Percentiles rank a stretch among this genome's conserved stretches.
Conservation (phyloP, 257 asterid species). For the Plantago major region DNA sequence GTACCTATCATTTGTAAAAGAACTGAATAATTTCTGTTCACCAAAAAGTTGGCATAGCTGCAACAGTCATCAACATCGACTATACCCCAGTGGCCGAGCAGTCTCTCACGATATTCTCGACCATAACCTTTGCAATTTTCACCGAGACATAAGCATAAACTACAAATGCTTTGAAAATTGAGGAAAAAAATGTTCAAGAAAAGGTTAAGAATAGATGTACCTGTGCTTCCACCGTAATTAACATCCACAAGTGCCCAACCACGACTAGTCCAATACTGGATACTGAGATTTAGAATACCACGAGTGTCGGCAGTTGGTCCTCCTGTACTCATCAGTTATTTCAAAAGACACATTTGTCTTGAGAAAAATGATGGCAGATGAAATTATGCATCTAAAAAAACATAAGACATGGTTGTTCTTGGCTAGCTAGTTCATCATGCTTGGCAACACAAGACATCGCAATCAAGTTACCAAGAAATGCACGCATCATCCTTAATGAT, state of each 20-base stretch:
- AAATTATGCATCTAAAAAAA: too few species aligned
- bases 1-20: too few species aligned
- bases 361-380: too few species aligned
- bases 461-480: too few species aligned
- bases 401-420: too few species aligned
- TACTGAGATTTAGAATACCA: conserved; percentile 63
- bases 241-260: conserved; percentile 99
- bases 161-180: conserved; percentile 14
- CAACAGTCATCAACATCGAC: conserved; percentile 96
- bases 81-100: conserved; percentile 80
- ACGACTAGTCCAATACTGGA: conserved; percentile 98
- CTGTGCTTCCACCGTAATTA: conserved; percentile 98
- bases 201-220: conserved; percentile 35
- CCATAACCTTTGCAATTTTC: conserved; percentile 75
- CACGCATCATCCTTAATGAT: too few species aligned
- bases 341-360: too few species aligned
- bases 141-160: conserved; percentile 15
- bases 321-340: too few species aligned
- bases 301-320: conserved; percentile 97
- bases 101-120: conserved; percentile 83
- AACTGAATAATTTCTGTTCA: too few species aligned
- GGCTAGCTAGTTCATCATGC: too few species aligned
- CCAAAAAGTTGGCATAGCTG: conserved; percentile 91
- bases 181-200: neutral
- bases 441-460: too few species aligned